Evolutionary conservation across 345 rosid species (phyloP), one percentile per base, ranked within the genome.

Genomic region (Salix brachista): DNA sequence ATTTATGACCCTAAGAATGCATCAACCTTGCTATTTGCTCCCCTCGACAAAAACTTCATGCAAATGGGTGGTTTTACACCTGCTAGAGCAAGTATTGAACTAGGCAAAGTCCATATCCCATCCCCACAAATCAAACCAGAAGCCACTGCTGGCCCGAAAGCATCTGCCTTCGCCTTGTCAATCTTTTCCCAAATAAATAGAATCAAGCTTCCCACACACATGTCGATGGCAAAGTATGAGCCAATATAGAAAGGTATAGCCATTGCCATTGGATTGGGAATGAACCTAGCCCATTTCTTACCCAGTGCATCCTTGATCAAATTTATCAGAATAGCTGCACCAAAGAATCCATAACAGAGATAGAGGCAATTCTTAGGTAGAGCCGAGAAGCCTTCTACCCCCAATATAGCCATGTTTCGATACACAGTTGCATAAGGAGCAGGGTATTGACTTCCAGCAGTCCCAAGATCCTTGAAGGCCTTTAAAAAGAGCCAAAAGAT

Each of bases 211-310:
- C 89, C 89, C 10, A 81, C 54, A 25, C 85, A 87, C 87, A 84
- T 84, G n/a, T 87, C 87, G 1, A 87, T 79, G 37, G 89, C 83
- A 61, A 87, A 83, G 81, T 83, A 87, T 2, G 82, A 77, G 56
- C 87, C 87, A 1, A 81, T 28, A 73, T 80, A 84, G 81, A 84
- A 84, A 4, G 89, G 87, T 26, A 77, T 71, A 16, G 86, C 86
- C 89, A 86, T 77, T 21, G 86, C 86, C 89, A 86, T 84, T 6
- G 87, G 89, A 8, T 82, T 69, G 18, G 87, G 89, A 48, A 84
- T 70, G 13, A 66, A 83, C 77, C 70, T 70, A 23, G 80, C 66
- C 54, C 73, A 54, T 17, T 41, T 80, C 9, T 11, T 10, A 1
- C 72, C 69, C 4, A 81, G 39, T 0, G 17, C 6, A 14, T 87